A percentile compares a stretch with the other conserved stretches of the same genome.
phyloP scores from a whole-genome alignment of 2,329 filamentous ascomycete species.

The Rutstroemia sp. region DNA sequence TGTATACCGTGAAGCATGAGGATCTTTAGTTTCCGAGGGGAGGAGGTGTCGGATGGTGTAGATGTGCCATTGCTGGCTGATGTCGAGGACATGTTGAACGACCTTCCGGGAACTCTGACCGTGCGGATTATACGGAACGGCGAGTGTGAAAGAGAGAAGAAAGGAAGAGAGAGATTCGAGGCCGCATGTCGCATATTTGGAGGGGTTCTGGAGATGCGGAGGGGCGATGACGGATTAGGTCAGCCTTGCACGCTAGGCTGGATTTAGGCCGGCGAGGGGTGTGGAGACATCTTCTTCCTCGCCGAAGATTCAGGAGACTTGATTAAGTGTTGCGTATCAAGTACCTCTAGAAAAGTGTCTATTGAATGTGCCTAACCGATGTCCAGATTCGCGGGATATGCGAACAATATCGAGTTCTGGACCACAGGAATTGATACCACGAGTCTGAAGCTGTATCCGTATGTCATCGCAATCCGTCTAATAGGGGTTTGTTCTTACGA shows the following conservation, averaged over 20 bases:
- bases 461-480: no score
- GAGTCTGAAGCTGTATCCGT: no score
- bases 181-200: background rate
- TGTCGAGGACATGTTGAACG: background rate
- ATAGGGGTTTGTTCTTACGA: no score
- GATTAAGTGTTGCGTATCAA: no score
- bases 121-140: background rate
- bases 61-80: background rate
- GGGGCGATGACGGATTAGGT: background rate
- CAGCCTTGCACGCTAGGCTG: background rate
- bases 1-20: constrained; percentile 66
- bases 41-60: background rate
- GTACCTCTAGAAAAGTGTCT: no score
- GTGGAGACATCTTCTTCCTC: no score
- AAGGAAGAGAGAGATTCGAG: background rate
- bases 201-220: background rate
- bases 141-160: background rate
- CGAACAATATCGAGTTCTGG: no score
- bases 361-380: no score
- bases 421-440: no score
- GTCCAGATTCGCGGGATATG: no score
- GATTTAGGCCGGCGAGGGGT: background rate
- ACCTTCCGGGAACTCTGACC: background rate
- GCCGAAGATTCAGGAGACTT: no score
- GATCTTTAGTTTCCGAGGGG: constrained; percentile 45